Evolutionary conservation across 768 basidiomycete genomes (phyloP), one percentile per base, ranked within the genome.

Genomic region (Arthromyces matolae): DNA sequence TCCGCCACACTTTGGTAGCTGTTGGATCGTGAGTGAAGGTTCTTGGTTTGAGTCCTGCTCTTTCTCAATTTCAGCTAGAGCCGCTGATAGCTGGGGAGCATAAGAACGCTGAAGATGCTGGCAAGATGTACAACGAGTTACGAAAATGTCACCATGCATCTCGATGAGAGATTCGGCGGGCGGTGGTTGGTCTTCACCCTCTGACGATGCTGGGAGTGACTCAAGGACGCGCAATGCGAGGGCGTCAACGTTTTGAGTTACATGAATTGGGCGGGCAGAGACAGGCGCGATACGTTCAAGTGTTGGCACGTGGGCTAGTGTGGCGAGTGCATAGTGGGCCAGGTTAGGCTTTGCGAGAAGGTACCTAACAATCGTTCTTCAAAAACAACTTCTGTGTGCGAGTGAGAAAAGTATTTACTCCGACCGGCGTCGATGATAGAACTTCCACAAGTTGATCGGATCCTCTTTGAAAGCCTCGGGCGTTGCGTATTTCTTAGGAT

Each of bases 141-240:
- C 71, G 57, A 73, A 70, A 16, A 79, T 54, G 13, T 70, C 60
- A 5, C 78, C 78, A 56, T 80, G 79, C 72, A 80, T 78, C 56
- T 80, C 73, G 28, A 76, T 56, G 8, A 69, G 33, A 2, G 49
- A 46, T 3, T 60, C 56, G 1, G 32, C 39, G 1, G 52, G 45
- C 14, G 48, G n/a, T 5, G 18, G 34, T 1, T 8, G 23, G 2
- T 43, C 40, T 16, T 10, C 35, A 12, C 36, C 44, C 6, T 20
- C 39, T 31, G 38, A 29, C 7, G 20, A 9, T 19, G 24, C n/a
- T 16, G 51, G 47, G 8, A 64, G 55, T 48, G 51, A 14, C 47
- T 62, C 44, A 8, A 66, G 40, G 8, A 62, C 59, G 13, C 66
- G 64, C 9, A 71, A 47, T 2, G 72, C 67, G 5, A 78, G 65